Conservation (phyloP, 2,329 filamentous ascomycete species). For the Epichloe gansuensis region DNA sequence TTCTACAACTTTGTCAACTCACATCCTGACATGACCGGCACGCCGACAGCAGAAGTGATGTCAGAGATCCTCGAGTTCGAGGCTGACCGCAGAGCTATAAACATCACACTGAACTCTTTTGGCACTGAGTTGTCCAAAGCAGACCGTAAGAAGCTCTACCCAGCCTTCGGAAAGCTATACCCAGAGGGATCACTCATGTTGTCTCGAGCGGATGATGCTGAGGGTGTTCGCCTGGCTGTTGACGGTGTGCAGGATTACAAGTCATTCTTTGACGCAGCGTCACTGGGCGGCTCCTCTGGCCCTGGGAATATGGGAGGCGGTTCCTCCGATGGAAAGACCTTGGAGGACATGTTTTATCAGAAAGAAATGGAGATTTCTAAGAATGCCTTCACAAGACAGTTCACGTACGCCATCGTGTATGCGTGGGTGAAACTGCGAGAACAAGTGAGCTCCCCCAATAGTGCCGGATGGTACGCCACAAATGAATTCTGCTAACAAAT, state of each 20-base stretch:
- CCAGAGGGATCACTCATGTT: conserved; percentile 93
- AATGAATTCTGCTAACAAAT: conserved; percentile 18
- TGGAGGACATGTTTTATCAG: conserved; percentile 97
- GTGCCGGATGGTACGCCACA: neutral
- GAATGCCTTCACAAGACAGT: conserved; percentile 87
- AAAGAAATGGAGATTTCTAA: conserved; percentile 99
- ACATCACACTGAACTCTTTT: conserved; percentile 98
- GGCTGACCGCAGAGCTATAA: conserved; percentile 91
- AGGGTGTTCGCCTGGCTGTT: conserved; percentile 85
- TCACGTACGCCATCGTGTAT: conserved; percentile 89
- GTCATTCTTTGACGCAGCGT: conserved; percentile 85
- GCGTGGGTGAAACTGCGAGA: conserved; percentile 96
- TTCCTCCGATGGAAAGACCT: conserved; percentile 70
- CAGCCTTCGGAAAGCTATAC: conserved; percentile 78
- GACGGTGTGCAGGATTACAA: conserved; percentile 92
- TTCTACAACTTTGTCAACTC: conserved; percentile 92
- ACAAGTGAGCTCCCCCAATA: conserved; percentile 51
- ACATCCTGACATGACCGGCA: conserved; percentile 72
- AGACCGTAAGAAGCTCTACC: conserved; percentile 93
- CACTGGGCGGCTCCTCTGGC: conserved; percentile 56
- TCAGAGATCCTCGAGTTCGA: conserved; percentile 92
- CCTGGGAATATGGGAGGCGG: conserved; percentile 75
- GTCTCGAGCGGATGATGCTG: conserved; percentile 84
- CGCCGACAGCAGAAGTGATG: conserved; percentile 90
- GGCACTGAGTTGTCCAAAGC: conserved; percentile 89